Evolutionary conservation across 2,329 filamentous ascomycete genomes (phyloP).

Genomic region (Tolypocladium paradoxum): DNA sequence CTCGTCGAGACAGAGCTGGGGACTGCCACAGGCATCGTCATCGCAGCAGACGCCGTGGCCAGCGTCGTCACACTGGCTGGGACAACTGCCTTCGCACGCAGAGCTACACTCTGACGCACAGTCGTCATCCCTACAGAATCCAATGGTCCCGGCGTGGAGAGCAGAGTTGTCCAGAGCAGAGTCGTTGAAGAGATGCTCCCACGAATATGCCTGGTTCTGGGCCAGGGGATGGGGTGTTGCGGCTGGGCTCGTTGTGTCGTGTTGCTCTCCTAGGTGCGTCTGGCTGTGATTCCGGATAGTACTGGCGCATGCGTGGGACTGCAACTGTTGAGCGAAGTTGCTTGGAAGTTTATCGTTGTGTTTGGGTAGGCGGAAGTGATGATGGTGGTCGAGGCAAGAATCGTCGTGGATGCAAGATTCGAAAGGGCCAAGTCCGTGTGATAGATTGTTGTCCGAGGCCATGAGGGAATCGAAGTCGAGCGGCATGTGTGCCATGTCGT

Average conservation of each 20-base stretch:
- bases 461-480: constrained; percentile 17
- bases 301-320: background rate
- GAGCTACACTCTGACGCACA: constrained; percentile 23
- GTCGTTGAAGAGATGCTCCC: constrained; percentile 9
- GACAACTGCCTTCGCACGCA: constrained; percentile 22
- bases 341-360: constrained; percentile 5
- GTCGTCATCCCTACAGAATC: constrained; percentile 13
- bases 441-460: constrained; percentile 11
- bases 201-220: constrained; percentile 6
- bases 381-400: constrained; percentile 17
- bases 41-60: constrained; percentile 23
- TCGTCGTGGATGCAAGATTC: constrained; percentile 20
- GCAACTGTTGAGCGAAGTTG: constrained; percentile 4
- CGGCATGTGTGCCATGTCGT: constrained; percentile 14
- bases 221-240: background rate
- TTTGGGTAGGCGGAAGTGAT: constrained; percentile 7
- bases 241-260: background rate
- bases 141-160: background rate
- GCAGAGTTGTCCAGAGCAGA: constrained; percentile 1
- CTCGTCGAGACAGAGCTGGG: constrained; percentile 14
- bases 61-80: constrained; percentile 22
- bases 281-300: background rate
- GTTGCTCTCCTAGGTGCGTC: background rate
- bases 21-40: constrained; percentile 20
- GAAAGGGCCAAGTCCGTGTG: constrained; percentile 14